Conservation (phyloP, 352 stramenopile species). For the Thalassiosira hispida region DNA sequence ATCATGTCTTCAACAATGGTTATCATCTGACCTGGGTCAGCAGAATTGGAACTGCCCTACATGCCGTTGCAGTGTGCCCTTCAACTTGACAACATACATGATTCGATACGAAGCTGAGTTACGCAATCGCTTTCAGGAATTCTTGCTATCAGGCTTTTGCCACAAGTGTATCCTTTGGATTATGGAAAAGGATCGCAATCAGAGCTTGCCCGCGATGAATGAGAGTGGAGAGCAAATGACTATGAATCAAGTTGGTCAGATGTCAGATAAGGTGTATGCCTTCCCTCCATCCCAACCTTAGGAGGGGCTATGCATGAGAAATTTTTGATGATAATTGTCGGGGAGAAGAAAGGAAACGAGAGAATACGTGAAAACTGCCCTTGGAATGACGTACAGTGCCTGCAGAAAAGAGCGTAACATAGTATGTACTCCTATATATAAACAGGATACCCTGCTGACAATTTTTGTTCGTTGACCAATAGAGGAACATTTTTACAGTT, state of each 20-base stretch:
- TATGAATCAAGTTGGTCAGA: neutral
- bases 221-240: neutral
- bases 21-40: slow-evolving; percentile 16
- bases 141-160: slow-evolving; percentile 28
- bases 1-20: slow-evolving; percentile 22
- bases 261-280: neutral
- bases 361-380: too few species aligned
- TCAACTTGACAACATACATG: slow-evolving; percentile 18
- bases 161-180: slow-evolving; percentile 20
- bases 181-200: slow-evolving; percentile 22
- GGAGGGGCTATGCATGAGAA: too few species aligned
- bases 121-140: slow-evolving; percentile 30
- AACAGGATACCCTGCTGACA: too few species aligned
- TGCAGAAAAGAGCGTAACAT: too few species aligned
- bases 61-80: slow-evolving; percentile 11
- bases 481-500: too few species aligned
- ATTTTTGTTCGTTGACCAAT: too few species aligned
- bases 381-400: too few species aligned
- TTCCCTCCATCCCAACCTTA: too few species aligned
- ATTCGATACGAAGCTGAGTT: slow-evolving; percentile 20
- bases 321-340: too few species aligned
- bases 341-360: too few species aligned
- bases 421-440: too few species aligned
- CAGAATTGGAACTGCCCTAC: slow-evolving; percentile 20
- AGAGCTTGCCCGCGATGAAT: neutral